Conservation (phyloP, 108 stramenopile genomes). For the Nannochloropsis granulata region DNA sequence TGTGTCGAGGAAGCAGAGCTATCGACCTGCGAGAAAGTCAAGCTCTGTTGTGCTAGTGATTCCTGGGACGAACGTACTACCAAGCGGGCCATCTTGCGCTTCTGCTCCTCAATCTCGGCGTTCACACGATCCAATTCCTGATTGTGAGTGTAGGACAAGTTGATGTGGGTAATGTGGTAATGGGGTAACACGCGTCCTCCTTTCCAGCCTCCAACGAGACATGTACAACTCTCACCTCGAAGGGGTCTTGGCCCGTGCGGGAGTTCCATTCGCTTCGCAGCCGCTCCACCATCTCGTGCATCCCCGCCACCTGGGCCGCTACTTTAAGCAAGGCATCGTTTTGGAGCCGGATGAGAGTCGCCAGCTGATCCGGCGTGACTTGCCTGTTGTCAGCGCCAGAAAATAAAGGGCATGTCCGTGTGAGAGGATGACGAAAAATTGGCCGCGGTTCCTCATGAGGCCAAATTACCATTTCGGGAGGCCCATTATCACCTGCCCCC, state of each 20-base stretch:
- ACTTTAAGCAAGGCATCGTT: neutral
- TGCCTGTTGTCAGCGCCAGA: neutral
- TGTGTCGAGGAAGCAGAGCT: neutral
- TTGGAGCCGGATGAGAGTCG: neutral
- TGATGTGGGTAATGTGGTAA: neutral
- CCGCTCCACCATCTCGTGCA: neutral
- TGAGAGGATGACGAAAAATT: too few relatives aligned
- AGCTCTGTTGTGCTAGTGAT: neutral
- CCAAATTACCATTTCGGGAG: too few relatives aligned
- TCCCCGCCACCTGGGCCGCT: neutral
- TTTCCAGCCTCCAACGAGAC: too few relatives aligned
- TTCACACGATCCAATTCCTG: neutral
- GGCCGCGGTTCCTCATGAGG: too few relatives aligned
- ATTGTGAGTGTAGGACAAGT: neutral
- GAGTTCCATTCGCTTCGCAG: neutral
- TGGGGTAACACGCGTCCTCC: too few relatives aligned
- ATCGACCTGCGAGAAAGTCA: neutral
- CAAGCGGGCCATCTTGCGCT: neutral
- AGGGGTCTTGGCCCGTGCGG: neutral
- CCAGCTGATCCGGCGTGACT: neutral
- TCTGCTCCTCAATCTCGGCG: neutral
- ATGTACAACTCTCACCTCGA: neutral
- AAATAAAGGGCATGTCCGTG: too few relatives aligned
- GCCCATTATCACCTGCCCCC: too few relatives aligned
- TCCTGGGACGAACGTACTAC: neutral